phyloP scores from a whole-genome alignment of 2,329 filamentous ascomycete genomes.

The Didymella pomorum region DNA sequence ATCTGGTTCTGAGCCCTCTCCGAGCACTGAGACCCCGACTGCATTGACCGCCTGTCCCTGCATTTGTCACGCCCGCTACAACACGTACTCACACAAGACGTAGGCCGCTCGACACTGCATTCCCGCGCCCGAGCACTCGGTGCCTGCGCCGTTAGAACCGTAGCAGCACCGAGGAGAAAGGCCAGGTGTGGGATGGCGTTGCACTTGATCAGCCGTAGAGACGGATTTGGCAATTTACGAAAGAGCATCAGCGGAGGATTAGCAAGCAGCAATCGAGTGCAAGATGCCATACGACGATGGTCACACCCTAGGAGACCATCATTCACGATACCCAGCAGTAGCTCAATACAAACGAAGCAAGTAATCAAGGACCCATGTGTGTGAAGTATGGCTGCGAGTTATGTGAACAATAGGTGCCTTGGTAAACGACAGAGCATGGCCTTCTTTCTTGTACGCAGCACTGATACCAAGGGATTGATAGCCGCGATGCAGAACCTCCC shows the following conservation, averaged over 20 bases:
- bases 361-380: no score
- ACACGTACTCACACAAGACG: slow-evolving; percentile 18
- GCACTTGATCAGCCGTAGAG: slow-evolving; percentile 8
- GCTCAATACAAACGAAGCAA: no score
- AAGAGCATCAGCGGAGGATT: no score
- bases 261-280: no score
- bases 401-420: no score
- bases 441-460: no score
- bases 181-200: slow-evolving; percentile 20
- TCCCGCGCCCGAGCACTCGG: slow-evolving; percentile 15
- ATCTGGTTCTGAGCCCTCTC: slow-evolving; percentile 58
- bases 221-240: no score
- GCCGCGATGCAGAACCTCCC: not conserved
- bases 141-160: slow-evolving; percentile 18
- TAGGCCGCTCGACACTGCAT: slow-evolving; percentile 23
- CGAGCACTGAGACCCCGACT: slow-evolving; percentile 20
- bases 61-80: not conserved
- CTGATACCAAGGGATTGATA: not conserved
- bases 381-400: no score
- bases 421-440: no score
- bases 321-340: no score
- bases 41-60: slow-evolving; percentile 12
- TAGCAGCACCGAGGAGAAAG: slow-evolving; percentile 25
- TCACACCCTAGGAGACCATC: no score
- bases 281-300: not conserved